Evolutionary conservation across 495 filamentous ascomycete species (phyloP).

Genomic region (Aspergillus nanangensis): DNA sequence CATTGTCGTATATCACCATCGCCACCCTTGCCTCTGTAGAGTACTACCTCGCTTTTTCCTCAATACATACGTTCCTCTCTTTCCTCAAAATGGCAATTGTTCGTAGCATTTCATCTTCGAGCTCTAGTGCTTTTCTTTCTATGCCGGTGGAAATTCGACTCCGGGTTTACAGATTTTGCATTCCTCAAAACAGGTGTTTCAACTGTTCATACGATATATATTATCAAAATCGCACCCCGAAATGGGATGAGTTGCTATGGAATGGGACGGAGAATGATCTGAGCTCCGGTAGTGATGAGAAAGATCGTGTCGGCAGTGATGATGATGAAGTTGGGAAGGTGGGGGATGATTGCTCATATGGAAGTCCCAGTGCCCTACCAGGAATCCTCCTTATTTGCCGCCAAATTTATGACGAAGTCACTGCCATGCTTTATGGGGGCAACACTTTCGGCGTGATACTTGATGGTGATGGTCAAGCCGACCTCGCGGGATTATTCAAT

Average conservation of each 20-base stretch:
- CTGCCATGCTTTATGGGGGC: slow-evolving; percentile 2
- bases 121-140: slow-evolving; percentile 5
- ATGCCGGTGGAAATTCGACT: slow-evolving; percentile 1
- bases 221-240: slow-evolving; percentile 2
- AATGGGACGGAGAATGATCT: slow-evolving; percentile 1
- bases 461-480: background rate
- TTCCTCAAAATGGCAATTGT: slow-evolving; percentile 4
- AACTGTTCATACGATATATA: slow-evolving; percentile 3
- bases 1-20: slow-evolving; percentile 3
- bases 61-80: slow-evolving; percentile 1
- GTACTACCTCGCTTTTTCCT: background rate
- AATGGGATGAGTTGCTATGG: slow-evolving; percentile 1
- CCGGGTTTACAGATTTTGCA: background rate
- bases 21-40: background rate
- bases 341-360: slow-evolving; percentile 3
- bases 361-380: slow-evolving; percentile 3
- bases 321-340: background rate
- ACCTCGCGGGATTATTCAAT: slow-evolving; percentile 1
- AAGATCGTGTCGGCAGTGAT: slow-evolving; percentile 2
- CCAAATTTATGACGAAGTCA: slow-evolving; percentile 4
- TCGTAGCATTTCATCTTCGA: background rate
- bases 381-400: slow-evolving; percentile 2
- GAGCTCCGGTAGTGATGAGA: slow-evolving; percentile 1
- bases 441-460: slow-evolving; percentile 3
- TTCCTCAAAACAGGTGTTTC: slow-evolving; percentile 2